Evolutionary conservation across 2,329 filamentous ascomycete genomes (phyloP).

Genomic region (Alternaria angustiovoidea): DNA sequence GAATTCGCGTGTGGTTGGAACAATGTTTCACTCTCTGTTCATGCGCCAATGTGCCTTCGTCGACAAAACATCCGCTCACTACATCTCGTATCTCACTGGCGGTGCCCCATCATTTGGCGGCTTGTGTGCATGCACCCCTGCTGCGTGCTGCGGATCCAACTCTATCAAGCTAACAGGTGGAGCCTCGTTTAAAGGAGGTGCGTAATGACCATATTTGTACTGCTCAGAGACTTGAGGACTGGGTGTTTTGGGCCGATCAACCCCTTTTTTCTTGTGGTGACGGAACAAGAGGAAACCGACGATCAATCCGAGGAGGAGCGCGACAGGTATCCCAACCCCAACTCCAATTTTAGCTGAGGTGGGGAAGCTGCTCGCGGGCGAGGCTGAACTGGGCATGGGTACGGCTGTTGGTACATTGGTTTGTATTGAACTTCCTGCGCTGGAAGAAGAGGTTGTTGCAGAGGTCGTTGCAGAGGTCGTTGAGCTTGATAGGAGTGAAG

Average conservation of each 20-base stretch:
- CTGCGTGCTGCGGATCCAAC: conserved; percentile 1
- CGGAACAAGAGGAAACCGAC: conserved; percentile 2
- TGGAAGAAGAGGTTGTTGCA: background rate
- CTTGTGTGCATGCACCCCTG: background rate
- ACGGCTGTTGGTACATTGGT: background rate
- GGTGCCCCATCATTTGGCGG: background rate
- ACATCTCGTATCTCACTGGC: background rate
- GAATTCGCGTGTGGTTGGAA: background rate
- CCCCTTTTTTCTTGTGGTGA: conserved; percentile 2
- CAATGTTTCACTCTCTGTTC: background rate
- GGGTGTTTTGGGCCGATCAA: background rate
- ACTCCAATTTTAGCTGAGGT: conserved; percentile 5
- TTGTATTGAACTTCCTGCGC: background rate
- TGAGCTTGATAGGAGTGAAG: background rate
- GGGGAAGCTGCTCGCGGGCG: background rate
- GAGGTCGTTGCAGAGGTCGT: background rate
- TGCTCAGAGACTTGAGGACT: background rate
- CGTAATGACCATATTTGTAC: background rate
- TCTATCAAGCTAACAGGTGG: background rate
- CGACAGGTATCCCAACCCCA: conserved; percentile 3
- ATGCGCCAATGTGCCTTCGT: no score
- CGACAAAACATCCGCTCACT: background rate
- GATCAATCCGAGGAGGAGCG: background rate
- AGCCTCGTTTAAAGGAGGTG: background rate
- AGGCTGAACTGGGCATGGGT: background rate